Evolutionary conservation across 257 asterid genomes (phyloP), one percentile per base, ranked within the genome.

Genomic region (Solanum chiquidenum): DNA sequence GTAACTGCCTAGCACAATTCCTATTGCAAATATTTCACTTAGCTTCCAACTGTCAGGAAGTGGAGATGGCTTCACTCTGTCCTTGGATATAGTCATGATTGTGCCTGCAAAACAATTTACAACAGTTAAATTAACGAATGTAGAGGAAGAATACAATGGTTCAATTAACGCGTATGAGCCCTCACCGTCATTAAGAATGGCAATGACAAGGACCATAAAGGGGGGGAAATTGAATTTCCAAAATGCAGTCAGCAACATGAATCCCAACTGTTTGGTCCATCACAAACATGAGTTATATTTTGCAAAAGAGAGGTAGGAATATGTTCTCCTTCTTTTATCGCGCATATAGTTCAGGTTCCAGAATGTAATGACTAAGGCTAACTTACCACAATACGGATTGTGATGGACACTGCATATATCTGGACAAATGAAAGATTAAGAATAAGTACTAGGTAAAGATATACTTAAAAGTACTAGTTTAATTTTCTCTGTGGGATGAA

Each of bases 351-450:
- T 69, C n/a, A 64, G 49, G 12, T 60, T 71, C 85, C 40, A 64
- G 20, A 10, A 75, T 66, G 64, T 68, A 71, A 55, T 20, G 31
- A 77, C 38, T 13, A 76, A 33, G 38, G 27, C 3, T 79, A 20
- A 46, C 94, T 88, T 92, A 94, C 97, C 97, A 94, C 95, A 29
- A 93, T 94, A 91, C 97, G 95, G 20, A 94, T 92, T 44, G 97
- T 94, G 84, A 94, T 93, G 23, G 97, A 94, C 72, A 94, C 97
- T 3, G 95, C 97, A 90, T 94, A 94, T 58, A 94, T 94, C 97
- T 94, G 94, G 27, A 88, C 42, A 89, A 86, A 58, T 72, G 49
- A 77, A 71, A 44, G 68, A 14, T 29, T 18, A 29, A 49, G 44
- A 27, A 82, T 82, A 18, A 49, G 2, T 46, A 29, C 85, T 0